Conservation (phyloP, 2,329 filamentous ascomycete genomes). For the Cladosporium sp. region DNA sequence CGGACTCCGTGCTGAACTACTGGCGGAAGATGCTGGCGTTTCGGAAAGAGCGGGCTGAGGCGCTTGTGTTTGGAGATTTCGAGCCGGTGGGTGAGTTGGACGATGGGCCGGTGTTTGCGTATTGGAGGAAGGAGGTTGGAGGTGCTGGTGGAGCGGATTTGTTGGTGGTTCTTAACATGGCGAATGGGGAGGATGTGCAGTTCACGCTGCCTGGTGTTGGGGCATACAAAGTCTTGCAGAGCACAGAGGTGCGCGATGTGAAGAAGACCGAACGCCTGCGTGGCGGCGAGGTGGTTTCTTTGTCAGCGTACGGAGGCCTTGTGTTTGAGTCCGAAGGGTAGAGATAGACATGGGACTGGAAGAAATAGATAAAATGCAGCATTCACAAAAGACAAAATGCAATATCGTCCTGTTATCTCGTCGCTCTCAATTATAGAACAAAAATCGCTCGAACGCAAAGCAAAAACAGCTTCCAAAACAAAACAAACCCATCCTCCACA, state of each 20-base stretch:
- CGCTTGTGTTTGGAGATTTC: conserved; percentile 19
- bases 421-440: not conserved
- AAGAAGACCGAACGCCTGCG: not conserved
- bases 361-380: too few species aligned
- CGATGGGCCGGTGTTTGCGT: conserved; percentile 18
- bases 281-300: not conserved
- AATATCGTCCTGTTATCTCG: not conserved
- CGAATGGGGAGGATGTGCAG: conserved; percentile 9
- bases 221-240: not conserved
- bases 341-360: not conserved
- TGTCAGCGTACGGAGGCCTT: not conserved
- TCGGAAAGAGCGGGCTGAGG: conserved; percentile 14
- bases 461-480: not conserved
- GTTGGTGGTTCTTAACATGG: conserved; percentile 20
- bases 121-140: conserved; percentile 13
- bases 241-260: not conserved
- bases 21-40: conserved; percentile 18
- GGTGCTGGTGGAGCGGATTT: conserved; percentile 10
- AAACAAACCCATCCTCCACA: not conserved
- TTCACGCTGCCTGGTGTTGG: conserved; percentile 15
- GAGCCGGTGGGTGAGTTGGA: conserved; percentile 14
- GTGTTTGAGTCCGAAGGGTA: not conserved
- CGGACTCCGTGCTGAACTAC: conserved; percentile 16
- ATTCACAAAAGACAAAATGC: too few species aligned
- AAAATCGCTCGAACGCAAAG: conserved; percentile 5